phyloP scores from a whole-genome alignment of 148 eudicot species.

The Camellia granthamiana region DNA sequence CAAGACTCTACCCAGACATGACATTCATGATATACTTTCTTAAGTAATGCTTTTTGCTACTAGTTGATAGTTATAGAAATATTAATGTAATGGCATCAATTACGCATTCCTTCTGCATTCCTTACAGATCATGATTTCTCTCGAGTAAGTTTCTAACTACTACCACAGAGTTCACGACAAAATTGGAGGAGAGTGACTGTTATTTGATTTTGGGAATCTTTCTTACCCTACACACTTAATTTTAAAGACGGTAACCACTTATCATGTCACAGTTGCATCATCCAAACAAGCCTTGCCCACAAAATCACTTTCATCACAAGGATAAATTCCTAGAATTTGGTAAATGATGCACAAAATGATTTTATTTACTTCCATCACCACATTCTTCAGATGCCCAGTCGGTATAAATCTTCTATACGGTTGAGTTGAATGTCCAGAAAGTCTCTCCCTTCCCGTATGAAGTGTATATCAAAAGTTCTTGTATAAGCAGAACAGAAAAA shows the following conservation, averaged over 20 bases:
- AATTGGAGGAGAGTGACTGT: neutral
- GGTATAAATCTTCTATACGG: neutral
- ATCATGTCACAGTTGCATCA: too few relatives aligned
- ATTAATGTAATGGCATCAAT: neutral
- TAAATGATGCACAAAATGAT: neutral
- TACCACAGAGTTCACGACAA: neutral
- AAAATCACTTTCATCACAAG: neutral
- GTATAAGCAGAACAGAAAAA: neutral
- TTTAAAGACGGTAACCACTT: too few relatives aligned
- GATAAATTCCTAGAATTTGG: neutral
- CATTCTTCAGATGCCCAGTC: too few relatives aligned
- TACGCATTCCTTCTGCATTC: neutral
- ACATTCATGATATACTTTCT: neutral
- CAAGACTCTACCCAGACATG: neutral
- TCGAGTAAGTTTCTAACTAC: neutral
- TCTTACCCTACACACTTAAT: neutral
- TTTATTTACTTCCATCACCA: too few relatives aligned
- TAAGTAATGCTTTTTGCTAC: too few relatives aligned
- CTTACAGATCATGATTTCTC: neutral
- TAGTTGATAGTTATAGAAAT: neutral
- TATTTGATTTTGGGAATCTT: neutral
- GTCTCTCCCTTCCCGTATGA: neutral
- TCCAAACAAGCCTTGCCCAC: neutral
- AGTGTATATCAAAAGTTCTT: too few relatives aligned
- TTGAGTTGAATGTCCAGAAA: neutral